phyloP scores from a whole-genome alignment of 805 yeast species.

The Candida sithepensis region DNA sequence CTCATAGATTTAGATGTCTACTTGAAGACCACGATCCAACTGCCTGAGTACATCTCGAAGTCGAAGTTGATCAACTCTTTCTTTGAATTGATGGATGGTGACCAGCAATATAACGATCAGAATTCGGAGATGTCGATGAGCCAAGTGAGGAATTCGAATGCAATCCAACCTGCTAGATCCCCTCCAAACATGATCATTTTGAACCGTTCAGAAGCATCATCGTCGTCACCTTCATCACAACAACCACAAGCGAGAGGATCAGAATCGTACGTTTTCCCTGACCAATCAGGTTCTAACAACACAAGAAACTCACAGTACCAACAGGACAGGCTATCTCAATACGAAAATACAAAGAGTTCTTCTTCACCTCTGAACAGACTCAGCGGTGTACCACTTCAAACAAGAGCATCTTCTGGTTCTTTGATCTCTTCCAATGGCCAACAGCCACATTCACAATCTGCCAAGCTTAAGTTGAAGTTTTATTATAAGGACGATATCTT shows the following conservation, averaged over 20 bases:
- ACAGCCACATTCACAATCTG: no score
- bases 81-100: constrained; percentile 66
- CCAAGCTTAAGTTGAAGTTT: constrained; percentile 67
- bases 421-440: constrained; percentile 14
- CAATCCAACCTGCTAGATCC: constrained; percentile 26
- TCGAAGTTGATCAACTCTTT: constrained; percentile 64
- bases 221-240: constrained; percentile 1
- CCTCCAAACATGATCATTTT: constrained; percentile 31
- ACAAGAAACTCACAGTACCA: constrained; percentile 38
- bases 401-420: constrained; percentile 17
- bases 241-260: background rate
- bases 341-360: constrained; percentile 31
- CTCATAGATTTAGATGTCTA: constrained; percentile 52
- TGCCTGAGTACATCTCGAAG: constrained; percentile 75
- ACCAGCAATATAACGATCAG: constrained; percentile 40
- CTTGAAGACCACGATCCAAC: constrained; percentile 50
- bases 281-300: constrained; percentile 26
- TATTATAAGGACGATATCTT: constrained; percentile 79
- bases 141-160: constrained; percentile 14
- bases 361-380: constrained; percentile 15
- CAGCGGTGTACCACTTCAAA: constrained; percentile 19
- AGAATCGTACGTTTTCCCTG: constrained; percentile 16
- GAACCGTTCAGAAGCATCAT: constrained; percentile 15
- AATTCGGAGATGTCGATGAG: constrained; percentile 1
- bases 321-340: constrained; percentile 50